Conservation (phyloP, 2,329 filamentous ascomycete species). For the Sporothrix sp. region DNA sequence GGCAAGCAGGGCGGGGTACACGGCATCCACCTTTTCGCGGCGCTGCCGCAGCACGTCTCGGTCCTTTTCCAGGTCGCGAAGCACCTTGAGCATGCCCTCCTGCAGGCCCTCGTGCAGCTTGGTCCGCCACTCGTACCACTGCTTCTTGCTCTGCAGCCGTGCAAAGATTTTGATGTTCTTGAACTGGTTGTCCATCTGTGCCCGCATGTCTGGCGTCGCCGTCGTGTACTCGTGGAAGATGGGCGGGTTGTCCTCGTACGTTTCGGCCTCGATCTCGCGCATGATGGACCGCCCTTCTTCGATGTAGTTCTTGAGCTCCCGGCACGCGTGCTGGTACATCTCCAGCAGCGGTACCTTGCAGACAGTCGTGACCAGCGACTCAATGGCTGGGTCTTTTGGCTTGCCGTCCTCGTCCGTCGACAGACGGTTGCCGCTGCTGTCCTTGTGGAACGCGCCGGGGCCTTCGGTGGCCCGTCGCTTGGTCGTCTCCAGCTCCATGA, state of each 20-base stretch:
- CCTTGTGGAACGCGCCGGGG: conserved; percentile 37
- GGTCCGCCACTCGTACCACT: conserved; percentile 98
- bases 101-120: conserved; percentile 74
- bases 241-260: conserved; percentile 79
- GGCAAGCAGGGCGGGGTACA: conserved; percentile 55
- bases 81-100: conserved; percentile 66
- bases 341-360: conserved; percentile 90
- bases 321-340: conserved; percentile 88
- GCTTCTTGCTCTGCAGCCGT: conserved; percentile 80
- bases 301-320: conserved; percentile 94
- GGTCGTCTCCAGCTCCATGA: conserved; percentile 97
- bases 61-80: conserved; percentile 67
- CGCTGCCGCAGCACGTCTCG: conserved; percentile 56
- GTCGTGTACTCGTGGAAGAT: conserved; percentile 87
- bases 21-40: conserved; percentile 55
- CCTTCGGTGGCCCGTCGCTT: conserved; percentile 80
- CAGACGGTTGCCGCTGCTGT: conserved; percentile 20
- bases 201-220: conserved; percentile 71
- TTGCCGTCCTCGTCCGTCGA: conserved; percentile 23
- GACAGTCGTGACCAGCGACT: conserved; percentile 76
- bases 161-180: conserved; percentile 95
- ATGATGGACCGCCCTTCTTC: conserved; percentile 85
- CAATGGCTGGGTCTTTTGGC: conserved; percentile 31
- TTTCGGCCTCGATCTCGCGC: conserved; percentile 81
- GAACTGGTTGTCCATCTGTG: conserved; percentile 91